Conservation (phyloP, 1,139 yeast genomes). For the Kazachstania sp. region DNA sequence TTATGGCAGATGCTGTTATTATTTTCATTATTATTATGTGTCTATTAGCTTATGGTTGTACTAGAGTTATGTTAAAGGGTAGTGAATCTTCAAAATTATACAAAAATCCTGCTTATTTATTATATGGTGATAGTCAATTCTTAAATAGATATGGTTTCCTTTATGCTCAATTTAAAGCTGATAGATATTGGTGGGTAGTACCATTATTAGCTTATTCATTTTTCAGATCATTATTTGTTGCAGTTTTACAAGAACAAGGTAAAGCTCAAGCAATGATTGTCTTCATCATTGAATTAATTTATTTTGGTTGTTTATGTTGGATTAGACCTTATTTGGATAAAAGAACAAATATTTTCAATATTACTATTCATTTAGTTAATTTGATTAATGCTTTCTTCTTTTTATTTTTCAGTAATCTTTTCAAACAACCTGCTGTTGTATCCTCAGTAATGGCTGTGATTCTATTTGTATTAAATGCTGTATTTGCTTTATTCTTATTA, state of each 20-base stretch:
- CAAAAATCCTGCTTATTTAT: conserved; percentile 86
- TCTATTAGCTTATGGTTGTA: conserved; percentile 64
- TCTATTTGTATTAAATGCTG: conserved; percentile 84
- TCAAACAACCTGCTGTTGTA: conserved; percentile 77
- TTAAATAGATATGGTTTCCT: conserved; percentile 87
- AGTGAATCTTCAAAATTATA: conserved; percentile 59
- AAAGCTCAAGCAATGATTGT: conserved; percentile 72
- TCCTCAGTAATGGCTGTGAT: conserved; percentile 89
- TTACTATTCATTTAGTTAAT: conserved; percentile 70
- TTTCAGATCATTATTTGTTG: conserved; percentile 74
- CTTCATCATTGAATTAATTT: conserved; percentile 64
- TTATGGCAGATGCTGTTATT: conserved; percentile 68
- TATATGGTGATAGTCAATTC: conserved; percentile 74
- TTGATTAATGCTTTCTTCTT: conserved; percentile 78
- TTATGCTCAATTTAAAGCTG: conserved; percentile 86
- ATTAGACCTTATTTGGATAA: conserved; percentile 89
- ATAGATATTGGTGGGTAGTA: conserved; percentile 71
- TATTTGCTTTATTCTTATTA: conserved; percentile 71
- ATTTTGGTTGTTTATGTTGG: conserved; percentile 56
- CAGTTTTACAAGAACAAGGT: conserved; percentile 73
- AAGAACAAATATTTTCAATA: conserved; percentile 85
- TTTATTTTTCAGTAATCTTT: conserved; percentile 78
- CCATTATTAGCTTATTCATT: conserved; percentile 58
- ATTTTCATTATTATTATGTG: conserved; percentile 49
- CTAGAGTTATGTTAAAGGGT: conserved; percentile 64